A percentile compares a stretch with the other conserved stretches of the same genome.
These are phyloP conservation scores for Cynara cardunculus DNA, from an alignment of 129 eudicot species.

Conservation along the genomic window DNA sequence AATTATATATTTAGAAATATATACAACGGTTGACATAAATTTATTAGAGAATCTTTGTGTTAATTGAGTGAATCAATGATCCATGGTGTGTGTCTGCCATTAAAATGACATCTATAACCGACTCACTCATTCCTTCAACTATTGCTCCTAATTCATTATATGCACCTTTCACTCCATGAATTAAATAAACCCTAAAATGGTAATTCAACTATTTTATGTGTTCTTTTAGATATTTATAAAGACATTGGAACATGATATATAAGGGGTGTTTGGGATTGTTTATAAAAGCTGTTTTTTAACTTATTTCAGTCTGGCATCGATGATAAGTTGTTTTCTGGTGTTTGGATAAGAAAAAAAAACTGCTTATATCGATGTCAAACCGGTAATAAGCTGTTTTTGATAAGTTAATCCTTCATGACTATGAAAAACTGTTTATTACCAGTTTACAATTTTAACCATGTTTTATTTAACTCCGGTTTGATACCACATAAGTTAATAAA, in stretches of 20 bases:
- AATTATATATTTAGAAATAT: not conserved
- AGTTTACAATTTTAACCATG: too few relatives aligned
- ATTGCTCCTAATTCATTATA: slow-evolving; percentile 18
- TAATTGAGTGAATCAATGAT: slow-evolving; percentile 50
- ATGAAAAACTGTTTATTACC: too few relatives aligned
- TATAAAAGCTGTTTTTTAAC: too few relatives aligned
- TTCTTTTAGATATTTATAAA: not conserved
- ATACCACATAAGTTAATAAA: too few relatives aligned
- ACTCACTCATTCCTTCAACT: slow-evolving; percentile 24
- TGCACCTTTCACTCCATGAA: slow-evolving; percentile 7
- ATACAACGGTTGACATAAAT: not conserved
- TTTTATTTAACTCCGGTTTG: too few relatives aligned
- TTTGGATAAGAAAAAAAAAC: too few relatives aligned
- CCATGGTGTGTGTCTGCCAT: slow-evolving; percentile 73
- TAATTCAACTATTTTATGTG: not conserved
- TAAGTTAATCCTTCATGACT: too few relatives aligned
- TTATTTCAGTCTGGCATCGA: too few relatives aligned
- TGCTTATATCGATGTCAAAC: too few relatives aligned
- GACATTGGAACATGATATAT: not conserved
- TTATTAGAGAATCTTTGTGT: slow-evolving; percentile 24
- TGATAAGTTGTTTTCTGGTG: too few relatives aligned
- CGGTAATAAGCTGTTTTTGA: too few relatives aligned
- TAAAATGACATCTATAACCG: slow-evolving; percentile 40
- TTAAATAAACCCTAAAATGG: not conserved
- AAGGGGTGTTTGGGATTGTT: too few relatives aligned